Base-by-base conservation (phyloP, 495 filamentous ascomycete species). In the Penicillium malachiteum region DNA sequence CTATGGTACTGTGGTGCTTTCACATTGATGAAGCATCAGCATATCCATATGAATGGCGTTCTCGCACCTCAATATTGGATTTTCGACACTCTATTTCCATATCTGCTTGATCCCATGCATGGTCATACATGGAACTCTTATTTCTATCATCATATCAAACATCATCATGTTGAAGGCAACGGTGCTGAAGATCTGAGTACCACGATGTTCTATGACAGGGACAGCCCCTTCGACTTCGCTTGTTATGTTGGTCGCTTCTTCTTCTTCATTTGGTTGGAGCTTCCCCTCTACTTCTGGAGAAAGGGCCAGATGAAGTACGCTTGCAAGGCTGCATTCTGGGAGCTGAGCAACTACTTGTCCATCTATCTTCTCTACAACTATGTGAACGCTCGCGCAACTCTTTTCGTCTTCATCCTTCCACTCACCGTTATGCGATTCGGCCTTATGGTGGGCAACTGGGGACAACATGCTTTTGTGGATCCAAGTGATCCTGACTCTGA, bases 51-150 rank as follows among this genome's bases (percentile, higher is more conserved):
- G 69, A 79, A 81, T 17, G 89, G 89, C n/a, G 75, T 90, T 12
- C 68, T 91, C n/a, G 60, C 69, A 4, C 75, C 72, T 48, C 59
- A 66, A 16, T 83, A 78, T 52, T 67, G 63, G 14, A 52, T 71
- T 50, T 68, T 90, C 49, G 88, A 92, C 62, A 58, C 63, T 4
- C 35, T 74, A 1, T 93, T 90, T 63, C 89, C 89, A 2, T 93
- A 91, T 59, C 62, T 91, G 14, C 70, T 82, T 30, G 86, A 90
- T 57, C 89, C 89, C 3, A 66, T 93, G 55, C 86, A 88, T 77
- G 89, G 89, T 2, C 88, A 92, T 59, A 91, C 89, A 0, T 92
- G 87, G 87, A 87, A 92, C 67, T 85, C 82, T 9, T 93, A 92
- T 68, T 93, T 78, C 65, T 91, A 90, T 61, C 89, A 93, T 66